Base-by-base conservation (phyloP, 495 filamentous ascomycete species). In the Amphirosellinia nigrospora region DNA sequence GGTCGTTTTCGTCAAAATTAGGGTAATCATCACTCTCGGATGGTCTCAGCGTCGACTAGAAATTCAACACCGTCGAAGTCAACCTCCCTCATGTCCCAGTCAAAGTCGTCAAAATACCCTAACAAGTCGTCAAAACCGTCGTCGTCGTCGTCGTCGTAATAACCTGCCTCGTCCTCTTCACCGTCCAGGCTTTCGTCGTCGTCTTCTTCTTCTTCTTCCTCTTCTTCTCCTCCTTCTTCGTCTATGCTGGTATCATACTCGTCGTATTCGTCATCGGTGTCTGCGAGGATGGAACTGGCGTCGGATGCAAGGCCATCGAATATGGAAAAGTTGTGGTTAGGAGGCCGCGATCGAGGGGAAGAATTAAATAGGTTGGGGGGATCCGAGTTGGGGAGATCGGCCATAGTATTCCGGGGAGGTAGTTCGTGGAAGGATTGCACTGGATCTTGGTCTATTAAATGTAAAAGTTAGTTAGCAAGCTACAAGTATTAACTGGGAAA, bases 31-130 rank as follows among this genome's bases (percentile, higher is more conserved):
- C 19, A 67, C 4, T 1, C 52, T 23, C 13, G 41, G 38, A 11
- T 64, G 26, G 48, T 66, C 41, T 67, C 64, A n/a, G 13, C 38
- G 30, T 61, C 66, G 8, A 28, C 50, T 53, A 28, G 26, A 68
- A 45, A 16, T 58, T 26, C 9, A 7, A 46, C 21, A 11, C 56
- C 52, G 16, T 69, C 59, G 19, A 69, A 53, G 36, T 56, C 64
- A 66, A 16, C 50, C 50, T 30, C 50, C 52, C 62, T 28, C 50
- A 53, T 53, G 46, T 52, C 46, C 26, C 36, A 39, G 45, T 62
- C 66, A 16, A 69, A 55, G 13, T 69, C 59, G 15, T 69, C 66
- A 11, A 30, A 26, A n/a, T n/a, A n/a, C n/a, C n/a, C n/a, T n/a
- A n/a, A n/a, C n/a, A n/a, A n/a, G n/a, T n/a, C n/a, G n/a, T n/a